Evolutionary conservation across 805 yeast species (phyloP), one percentile per base, ranked within the genome.

Genomic region (Zygosaccharomyces bisporus): DNA sequence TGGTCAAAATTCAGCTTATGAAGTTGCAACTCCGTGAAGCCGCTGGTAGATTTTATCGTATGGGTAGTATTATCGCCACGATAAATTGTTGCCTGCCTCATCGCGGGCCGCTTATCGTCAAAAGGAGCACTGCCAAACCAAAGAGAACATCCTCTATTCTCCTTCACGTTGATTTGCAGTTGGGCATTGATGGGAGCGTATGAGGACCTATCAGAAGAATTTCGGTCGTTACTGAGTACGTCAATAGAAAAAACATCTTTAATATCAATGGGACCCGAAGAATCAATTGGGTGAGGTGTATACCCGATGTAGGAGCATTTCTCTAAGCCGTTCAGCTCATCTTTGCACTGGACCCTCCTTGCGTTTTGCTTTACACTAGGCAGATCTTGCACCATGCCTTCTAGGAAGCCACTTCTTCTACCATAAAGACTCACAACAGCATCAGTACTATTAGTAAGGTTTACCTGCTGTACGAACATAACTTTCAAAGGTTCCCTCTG

Each of bases 131-230:
- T 65, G 56, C 80, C 76, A 69, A 87, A 86, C 14, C 63, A 65
- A 29, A 88, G 49, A 19, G 69, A 70, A 64, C 95, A 88, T 45
- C 72, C 72, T 55, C 95, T 74, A 61, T 80, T 82, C 24, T 79
- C 77, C 12, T 72, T 72, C 2, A 76, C 86, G 33, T 70, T 68
- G 39, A 88, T 76, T 42, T 64, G 64, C 31, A 88, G 55, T 14
- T 81, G 81, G 1, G 86, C 89, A 14, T 74, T 73, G 46, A 81
- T 69, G 41, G 89, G 86, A 0, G 82, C 81, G 60, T 80, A 84
- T 18, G 69, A 72, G 1, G 83, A 76, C 44, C 73, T 70, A 35
- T 64, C 68, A 5, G 61, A 58, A 20, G 64, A 65, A 4, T 69
- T 53, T 32, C 78, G 69, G 2, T 79, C 73, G 50, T 81, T 73